Conservation (phyloP, 805 yeast species). For the Lipomyces mesembrius region DNA sequence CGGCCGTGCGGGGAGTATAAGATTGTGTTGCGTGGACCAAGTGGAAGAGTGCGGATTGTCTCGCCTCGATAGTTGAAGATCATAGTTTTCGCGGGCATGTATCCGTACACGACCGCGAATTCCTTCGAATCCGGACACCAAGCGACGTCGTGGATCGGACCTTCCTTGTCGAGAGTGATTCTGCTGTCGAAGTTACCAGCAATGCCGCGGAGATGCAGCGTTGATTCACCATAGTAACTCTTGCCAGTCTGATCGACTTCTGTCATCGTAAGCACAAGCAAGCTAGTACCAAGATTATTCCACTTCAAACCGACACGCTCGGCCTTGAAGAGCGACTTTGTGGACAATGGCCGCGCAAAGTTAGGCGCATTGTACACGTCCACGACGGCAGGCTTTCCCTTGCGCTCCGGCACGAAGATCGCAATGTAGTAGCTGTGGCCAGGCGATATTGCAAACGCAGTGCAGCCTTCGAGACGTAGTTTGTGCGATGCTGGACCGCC, state of each 20-base stretch:
- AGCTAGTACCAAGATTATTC: constrained; percentile 93
- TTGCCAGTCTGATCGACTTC: constrained; percentile 94
- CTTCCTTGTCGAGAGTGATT: constrained; percentile 85
- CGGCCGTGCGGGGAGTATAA: constrained; percentile 93
- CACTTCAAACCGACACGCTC: constrained; percentile 90
- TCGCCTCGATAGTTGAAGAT: constrained; percentile 95
- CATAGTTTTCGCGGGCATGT: constrained; percentile 95
- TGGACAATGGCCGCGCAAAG: constrained; percentile 75
- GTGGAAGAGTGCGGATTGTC: constrained; percentile 77
- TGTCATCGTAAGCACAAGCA: constrained; percentile 89
- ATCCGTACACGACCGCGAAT: constrained; percentile 96
- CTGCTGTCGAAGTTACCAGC: constrained; percentile 91
- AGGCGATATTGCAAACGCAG: constrained; percentile 74
- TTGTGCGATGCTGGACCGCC: constrained; percentile 57
- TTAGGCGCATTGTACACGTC: constrained; percentile 81
- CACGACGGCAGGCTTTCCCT: constrained; percentile 88
- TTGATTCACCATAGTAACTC: constrained; percentile 96
- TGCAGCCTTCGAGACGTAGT: constrained; percentile 57
- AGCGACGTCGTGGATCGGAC: constrained; percentile 95
- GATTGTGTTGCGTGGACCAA: constrained; percentile 86
- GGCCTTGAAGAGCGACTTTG: constrained; percentile 91
- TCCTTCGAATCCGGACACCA: constrained; percentile 98
- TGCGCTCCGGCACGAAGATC: constrained; percentile 82
- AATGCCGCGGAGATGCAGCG: constrained; percentile 85
- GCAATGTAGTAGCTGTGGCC: constrained; percentile 91